A percentile compares a stretch with the other conserved stretches of the same genome.
phyloP scores from a whole-genome alignment of 371 early-diverging fungal species.

The Phascolomyces articulosus region DNA sequence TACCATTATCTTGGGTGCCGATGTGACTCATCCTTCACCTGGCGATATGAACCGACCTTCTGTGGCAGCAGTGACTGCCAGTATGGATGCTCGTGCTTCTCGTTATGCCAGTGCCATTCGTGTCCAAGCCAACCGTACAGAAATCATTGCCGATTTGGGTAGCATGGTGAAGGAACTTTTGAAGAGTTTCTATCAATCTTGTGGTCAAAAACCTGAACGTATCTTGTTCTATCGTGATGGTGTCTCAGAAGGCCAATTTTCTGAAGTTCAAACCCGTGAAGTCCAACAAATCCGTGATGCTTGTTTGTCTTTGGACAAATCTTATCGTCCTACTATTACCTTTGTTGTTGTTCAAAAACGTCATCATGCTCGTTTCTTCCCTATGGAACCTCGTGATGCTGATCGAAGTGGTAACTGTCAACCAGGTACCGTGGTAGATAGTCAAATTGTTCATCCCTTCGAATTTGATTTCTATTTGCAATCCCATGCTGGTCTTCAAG shows the following conservation, averaged over 20 bases:
- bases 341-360: slow-evolving; percentile 94
- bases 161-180: slow-evolving; percentile 86
- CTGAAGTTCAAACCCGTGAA: slow-evolving; percentile 81
- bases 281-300: slow-evolving; percentile 83
- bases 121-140: slow-evolving; percentile 83
- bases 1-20: slow-evolving; percentile 95
- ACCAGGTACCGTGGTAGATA: slow-evolving; percentile 92
- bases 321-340: slow-evolving; percentile 83
- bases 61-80: slow-evolving; percentile 80
- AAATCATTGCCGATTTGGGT: slow-evolving; percentile 86
- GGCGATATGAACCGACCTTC: slow-evolving; percentile 73
- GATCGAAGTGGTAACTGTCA: slow-evolving; percentile 35
- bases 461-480: slow-evolving; percentile 89
- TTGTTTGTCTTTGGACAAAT: slow-evolving; percentile 63
- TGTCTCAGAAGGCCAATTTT: slow-evolving; percentile 92
- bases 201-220: slow-evolving; percentile 79
- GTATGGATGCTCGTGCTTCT: slow-evolving; percentile 85
- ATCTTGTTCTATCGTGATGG: slow-evolving; percentile 96
- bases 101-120: slow-evolving; percentile 84
- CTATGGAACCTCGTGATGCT: slow-evolving; percentile 54
- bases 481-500: slow-evolving; percentile 86
- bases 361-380: slow-evolving; percentile 93
- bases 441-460: slow-evolving; percentile 73
- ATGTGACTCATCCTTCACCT: slow-evolving; percentile 86
- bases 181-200: slow-evolving; percentile 77